phyloP scores from a whole-genome alignment of 1,284 basidiomycete species.

The Pulchroboletus neoregius region DNA sequence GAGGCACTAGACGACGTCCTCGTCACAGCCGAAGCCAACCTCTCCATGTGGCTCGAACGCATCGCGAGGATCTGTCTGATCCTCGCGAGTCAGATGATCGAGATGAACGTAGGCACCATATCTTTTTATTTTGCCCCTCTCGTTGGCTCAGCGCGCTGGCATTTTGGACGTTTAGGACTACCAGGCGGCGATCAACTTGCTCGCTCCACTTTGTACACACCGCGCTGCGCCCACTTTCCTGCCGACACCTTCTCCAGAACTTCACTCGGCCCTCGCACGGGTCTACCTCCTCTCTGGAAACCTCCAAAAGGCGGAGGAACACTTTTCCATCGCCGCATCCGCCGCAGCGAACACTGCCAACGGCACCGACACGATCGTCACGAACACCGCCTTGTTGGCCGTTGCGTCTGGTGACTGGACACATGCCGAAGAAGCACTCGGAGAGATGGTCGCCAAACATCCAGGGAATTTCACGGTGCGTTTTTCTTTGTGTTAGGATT shows the following conservation, averaged over 20 bases:
- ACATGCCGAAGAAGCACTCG: conserved; percentile 45
- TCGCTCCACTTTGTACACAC: conserved; percentile 58
- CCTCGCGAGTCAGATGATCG: conserved; percentile 68
- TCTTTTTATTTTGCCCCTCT: background rate
- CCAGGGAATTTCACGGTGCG: conserved; percentile 58
- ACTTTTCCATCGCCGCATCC: conserved; percentile 49
- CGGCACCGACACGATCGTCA: conserved; percentile 37
- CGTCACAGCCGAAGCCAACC: conserved; percentile 37
- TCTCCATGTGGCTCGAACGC: conserved; percentile 76
- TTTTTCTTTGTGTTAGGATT: conserved; percentile 4
- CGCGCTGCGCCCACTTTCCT: conserved; percentile 13
- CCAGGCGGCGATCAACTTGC: conserved; percentile 57
- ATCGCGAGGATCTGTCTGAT: conserved; percentile 66
- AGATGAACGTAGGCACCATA: conserved; percentile 55
- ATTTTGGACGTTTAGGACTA: conserved; percentile 51
- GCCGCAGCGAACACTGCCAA: conserved; percentile 2
- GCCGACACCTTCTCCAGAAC: conserved; percentile 40
- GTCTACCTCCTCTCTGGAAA: conserved; percentile 71
- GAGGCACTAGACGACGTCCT: conserved; percentile 18
- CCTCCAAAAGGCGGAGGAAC: conserved; percentile 49
- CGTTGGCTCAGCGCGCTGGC: background rate
- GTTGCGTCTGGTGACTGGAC: conserved; percentile 68
- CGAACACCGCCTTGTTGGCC: conserved; percentile 61
- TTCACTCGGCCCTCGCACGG: conserved; percentile 66
- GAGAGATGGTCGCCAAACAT: conserved; percentile 44